These are phyloP conservation scores for Nitzschia palea DNA, from an alignment of 108 stramenopile species.

Conservation along the genomic window DNA sequence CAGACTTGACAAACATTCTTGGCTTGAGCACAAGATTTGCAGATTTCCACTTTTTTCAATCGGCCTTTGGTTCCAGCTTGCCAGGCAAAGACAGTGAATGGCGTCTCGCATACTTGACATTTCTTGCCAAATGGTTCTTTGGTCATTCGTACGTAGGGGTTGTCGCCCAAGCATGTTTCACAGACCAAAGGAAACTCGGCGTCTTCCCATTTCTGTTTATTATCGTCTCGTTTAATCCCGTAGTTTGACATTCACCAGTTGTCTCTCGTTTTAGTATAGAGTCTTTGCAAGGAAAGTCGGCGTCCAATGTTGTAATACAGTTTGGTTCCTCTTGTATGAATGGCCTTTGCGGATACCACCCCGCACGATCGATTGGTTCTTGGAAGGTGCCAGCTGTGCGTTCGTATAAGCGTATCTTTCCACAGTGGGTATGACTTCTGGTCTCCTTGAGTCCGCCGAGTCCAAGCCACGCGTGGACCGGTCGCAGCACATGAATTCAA, in stretches of 20 bases:
- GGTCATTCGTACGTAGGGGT: conserved; percentile 99
- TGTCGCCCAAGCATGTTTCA: conserved; percentile 99
- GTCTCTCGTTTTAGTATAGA: too few relatives aligned
- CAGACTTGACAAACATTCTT: conserved; percentile 99
- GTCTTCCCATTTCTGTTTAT: conserved; percentile 93
- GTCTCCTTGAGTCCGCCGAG: too few relatives aligned
- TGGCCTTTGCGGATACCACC: too few relatives aligned
- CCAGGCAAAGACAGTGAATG: conserved; percentile 97
- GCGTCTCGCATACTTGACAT: conserved; percentile 95
- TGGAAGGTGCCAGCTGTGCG: too few relatives aligned
- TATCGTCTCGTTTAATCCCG: conserved; percentile 79
- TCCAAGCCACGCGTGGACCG: too few relatives aligned
- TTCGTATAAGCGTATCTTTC: too few relatives aligned
- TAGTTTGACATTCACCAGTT: conserved; percentile 21
- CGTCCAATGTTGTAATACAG: too few relatives aligned
- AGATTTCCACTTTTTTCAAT: conserved; percentile 96
- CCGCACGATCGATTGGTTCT: too few relatives aligned
- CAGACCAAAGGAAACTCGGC: conserved; percentile 97
- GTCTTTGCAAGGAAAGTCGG: too few relatives aligned
- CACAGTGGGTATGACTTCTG: too few relatives aligned
- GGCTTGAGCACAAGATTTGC: conserved; percentile 91
- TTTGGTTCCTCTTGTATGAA: too few relatives aligned
- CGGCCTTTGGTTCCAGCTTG: conserved; percentile 95
- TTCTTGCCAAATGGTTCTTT: conserved; percentile 91
- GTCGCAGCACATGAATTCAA: too few relatives aligned